Evolutionary conservation across 139 green algal genomes (phyloP).

Genomic region (Tetraselmis striata): DNA sequence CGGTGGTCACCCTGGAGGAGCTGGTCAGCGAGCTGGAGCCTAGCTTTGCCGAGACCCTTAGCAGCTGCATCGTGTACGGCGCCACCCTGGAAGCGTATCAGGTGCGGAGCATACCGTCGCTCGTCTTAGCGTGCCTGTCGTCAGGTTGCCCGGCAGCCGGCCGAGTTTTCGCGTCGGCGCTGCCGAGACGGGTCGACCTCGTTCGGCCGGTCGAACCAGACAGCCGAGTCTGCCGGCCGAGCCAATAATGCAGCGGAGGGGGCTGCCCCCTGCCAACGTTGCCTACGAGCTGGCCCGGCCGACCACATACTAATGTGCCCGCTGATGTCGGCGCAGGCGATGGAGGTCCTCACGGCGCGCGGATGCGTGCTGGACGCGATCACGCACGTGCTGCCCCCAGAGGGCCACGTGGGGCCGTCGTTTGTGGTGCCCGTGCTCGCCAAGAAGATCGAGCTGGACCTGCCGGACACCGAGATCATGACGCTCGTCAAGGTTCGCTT

Average conservation of each 20-base stretch:
- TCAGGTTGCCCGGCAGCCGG: too few species aligned
- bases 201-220: too few species aligned
- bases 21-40: conserved; percentile 29
- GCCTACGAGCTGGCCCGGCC: too few species aligned
- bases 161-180: too few species aligned
- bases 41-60: background rate
- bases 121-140: too few species aligned
- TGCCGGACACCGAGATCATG: background rate
- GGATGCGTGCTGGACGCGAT: background rate
- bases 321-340: too few species aligned
- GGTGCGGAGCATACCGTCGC: conserved; percentile 20
- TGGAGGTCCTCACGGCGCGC: background rate
- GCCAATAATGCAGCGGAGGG: too few species aligned
- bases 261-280: too few species aligned
- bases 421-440: background rate
- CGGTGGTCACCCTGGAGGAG: background rate
- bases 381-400: background rate
- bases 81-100: conserved; percentile 32
- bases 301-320: too few species aligned
- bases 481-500: background rate
- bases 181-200: too few species aligned
- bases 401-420: background rate
- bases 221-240: too few species aligned
- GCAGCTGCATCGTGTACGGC: conserved; percentile 33
- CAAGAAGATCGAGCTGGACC: background rate